Evolutionary conservation across 441 rosid genomes (phyloP), one percentile per base, ranked within the genome.

Genomic region (Populus hybrid): DNA sequence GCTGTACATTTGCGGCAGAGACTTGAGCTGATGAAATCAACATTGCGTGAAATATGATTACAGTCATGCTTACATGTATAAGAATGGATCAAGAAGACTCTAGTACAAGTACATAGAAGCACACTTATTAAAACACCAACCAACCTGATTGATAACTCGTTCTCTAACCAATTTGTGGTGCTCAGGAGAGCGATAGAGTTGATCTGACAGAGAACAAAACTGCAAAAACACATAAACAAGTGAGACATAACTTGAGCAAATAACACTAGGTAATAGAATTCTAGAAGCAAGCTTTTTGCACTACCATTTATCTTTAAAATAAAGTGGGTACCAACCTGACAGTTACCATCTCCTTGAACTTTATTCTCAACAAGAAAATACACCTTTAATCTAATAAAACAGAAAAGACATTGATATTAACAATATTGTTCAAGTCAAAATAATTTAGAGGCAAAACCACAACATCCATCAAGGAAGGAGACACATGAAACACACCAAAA

Each of bases 311-410:
- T 71, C 69, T 67, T 38, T 68, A 63, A 9, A 74, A 36, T 42
- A 50, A 30, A 65, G 61, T 34, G 72, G 72, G 19, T 67, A 66
- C 83, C 74, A 83, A 93, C 99, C 99, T 95, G 99, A 80, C 99
- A 95, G 81, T 95, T 95, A 59, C 99, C 99, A 76, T 95, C 98
- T 80, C 98, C 99, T 88, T 90, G 86, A 82, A 95, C 86, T 80
- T 82, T 93, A 82, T 87, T 88, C 86, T 95, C 98, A 70, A 92
- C 83, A 73, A 95, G 86, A 81, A 84, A 90, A 78, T 92, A 92
- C 63, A 93, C 81, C 84, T 85, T 82, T 80, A 95, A 86, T 78
- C 97, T 30, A 30, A 30, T 92, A 81, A 71, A 67, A 79, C 24
- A 34, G 16, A 36, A 64, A 36, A 57, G 19, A 53, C 21, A 82